A percentile compares a stretch with the other conserved stretches of the same genome.
Evolutionary conservation across 129 eudicot species (phyloP).

Genomic region (Dittrichia graveolens): DNA sequence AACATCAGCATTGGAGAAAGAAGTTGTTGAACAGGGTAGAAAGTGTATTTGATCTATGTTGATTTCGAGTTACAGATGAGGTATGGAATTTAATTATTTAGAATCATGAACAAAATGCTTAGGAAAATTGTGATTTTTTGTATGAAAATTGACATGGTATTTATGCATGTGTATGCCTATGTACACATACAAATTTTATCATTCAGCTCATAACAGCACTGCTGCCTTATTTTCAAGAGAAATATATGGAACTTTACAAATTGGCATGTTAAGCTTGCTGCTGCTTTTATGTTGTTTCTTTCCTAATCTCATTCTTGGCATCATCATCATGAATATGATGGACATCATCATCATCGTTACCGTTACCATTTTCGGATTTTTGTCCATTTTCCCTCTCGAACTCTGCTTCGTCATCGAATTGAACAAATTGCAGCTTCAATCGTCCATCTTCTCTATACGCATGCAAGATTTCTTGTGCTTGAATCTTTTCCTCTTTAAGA

Average conservation of each 20-base stretch:
- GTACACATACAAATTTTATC: slow-evolving; percentile 15
- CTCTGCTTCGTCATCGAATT: slow-evolving; percentile 56
- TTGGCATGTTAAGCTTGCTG: slow-evolving; percentile 25
- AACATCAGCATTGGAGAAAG: too few species aligned
- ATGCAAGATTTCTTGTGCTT: slow-evolving; percentile 62
- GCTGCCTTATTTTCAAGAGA: slow-evolving; percentile 24
- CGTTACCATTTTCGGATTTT: slow-evolving; percentile 20
- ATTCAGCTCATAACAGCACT: slow-evolving; percentile 10
- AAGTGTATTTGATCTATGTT: background rate
- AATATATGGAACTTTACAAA: slow-evolving; percentile 19
- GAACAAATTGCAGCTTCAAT: slow-evolving; percentile 59
- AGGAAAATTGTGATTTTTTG: background rate
- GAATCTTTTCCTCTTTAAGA: slow-evolving; percentile 65
- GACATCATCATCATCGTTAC: background rate
- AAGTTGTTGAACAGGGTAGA: background rate
- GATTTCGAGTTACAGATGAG: background rate
- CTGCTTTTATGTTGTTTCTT: slow-evolving; percentile 28
- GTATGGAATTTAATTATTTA: background rate
- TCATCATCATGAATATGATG: slow-evolving; percentile 7
- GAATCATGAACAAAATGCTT: slow-evolving; percentile 6
- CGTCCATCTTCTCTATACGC: slow-evolving; percentile 85
- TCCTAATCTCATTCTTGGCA: slow-evolving; percentile 35
- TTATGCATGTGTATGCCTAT: background rate
- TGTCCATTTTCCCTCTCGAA: slow-evolving; percentile 36
- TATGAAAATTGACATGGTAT: slow-evolving; percentile 1